Conservation (phyloP, 495 filamentous ascomycete species). For the Penicillium simplicissimum region DNA sequence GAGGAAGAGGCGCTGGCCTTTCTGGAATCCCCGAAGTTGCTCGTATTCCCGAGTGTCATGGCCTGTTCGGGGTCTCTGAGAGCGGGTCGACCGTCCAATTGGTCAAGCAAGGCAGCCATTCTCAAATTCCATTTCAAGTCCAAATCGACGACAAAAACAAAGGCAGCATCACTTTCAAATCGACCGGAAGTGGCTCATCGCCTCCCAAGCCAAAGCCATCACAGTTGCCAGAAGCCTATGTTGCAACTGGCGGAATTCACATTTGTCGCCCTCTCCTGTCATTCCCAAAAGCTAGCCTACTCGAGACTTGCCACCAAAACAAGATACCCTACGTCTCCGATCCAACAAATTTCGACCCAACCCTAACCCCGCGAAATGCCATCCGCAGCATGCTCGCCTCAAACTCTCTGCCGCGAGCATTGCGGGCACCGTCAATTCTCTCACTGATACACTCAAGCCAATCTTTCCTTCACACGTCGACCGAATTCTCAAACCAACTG, state of each 20-base stretch:
- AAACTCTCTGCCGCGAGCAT: slow-evolving; percentile 64
- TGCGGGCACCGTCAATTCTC: slow-evolving; percentile 65
- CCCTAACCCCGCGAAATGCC: slow-evolving; percentile 76
- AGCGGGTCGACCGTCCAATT: slow-evolving; percentile 54
- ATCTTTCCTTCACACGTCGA: slow-evolving; percentile 27
- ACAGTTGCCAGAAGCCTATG: slow-evolving; percentile 21
- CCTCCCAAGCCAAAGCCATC: not conserved
- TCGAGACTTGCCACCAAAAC: slow-evolving; percentile 68
- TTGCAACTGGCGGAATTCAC: slow-evolving; percentile 69
- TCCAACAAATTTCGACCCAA: slow-evolving; percentile 77
- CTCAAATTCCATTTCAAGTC: slow-evolving; percentile 1
- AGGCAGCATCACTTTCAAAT: slow-evolving; percentile 12
- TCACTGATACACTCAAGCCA: slow-evolving; percentile 46
- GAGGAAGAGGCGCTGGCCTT: slow-evolving; percentile 64
- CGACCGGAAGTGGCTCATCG: not conserved
- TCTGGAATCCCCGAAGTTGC: slow-evolving; percentile 63
- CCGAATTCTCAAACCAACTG: slow-evolving; percentile 37
- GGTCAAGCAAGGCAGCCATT: slow-evolving; percentile 3
- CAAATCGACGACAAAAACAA: slow-evolving; percentile 15
- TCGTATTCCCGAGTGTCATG: slow-evolving; percentile 81
- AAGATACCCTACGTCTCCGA: slow-evolving; percentile 78
- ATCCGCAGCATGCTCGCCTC: slow-evolving; percentile 64
- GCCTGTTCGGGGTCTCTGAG: slow-evolving; percentile 66
- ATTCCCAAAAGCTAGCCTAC: slow-evolving; percentile 70
- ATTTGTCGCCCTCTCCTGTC: slow-evolving; percentile 74